Percentiles rank a stretch among this genome's conserved stretches.
These are phyloP conservation scores for Exutisphaerella laricina DNA, from an alignment of 2,329 filamentous ascomycete genomes.

Conservation along the genomic window DNA sequence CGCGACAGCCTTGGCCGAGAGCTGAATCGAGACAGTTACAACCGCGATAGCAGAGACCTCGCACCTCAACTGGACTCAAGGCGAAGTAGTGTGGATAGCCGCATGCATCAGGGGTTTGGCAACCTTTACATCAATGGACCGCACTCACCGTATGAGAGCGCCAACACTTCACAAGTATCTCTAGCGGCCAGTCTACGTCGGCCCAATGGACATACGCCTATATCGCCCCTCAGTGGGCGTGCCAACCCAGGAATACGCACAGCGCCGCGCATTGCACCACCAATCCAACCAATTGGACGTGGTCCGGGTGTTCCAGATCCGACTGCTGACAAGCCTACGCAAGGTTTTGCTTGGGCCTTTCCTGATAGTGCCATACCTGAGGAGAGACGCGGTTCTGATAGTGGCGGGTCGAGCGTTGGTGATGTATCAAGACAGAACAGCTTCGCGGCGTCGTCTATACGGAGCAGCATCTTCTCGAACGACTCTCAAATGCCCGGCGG, in stretches of 20 bases:
- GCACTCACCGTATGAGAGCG: conserved; percentile 66
- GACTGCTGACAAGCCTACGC: conserved; percentile 68
- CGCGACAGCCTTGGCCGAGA: conserved; percentile 25
- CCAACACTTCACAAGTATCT: conserved; percentile 70
- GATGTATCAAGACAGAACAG: conserved; percentile 67
- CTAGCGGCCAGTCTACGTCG: conserved; percentile 63
- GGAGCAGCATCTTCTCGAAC: conserved; percentile 71
- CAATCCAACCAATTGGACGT: conserved; percentile 64
- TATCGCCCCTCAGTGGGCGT: conserved; percentile 40
- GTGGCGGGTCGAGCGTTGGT: conserved; percentile 42
- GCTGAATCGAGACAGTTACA: conserved; percentile 23
- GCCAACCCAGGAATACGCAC: conserved; percentile 32
- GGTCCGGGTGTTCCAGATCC: conserved; percentile 58
- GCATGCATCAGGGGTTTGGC: conserved; percentile 66
- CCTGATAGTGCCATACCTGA: conserved; percentile 63
- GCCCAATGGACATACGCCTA: conserved; percentile 41
- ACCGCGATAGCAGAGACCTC: conserved; percentile 29
- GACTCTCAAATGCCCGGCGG: conserved; percentile 67
- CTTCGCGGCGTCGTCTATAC: conserved; percentile 68
- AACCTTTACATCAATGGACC: conserved; percentile 60
- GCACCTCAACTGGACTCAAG: conserved; percentile 55
- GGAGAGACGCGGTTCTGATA: conserved; percentile 44
- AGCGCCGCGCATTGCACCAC: conserved; percentile 61
- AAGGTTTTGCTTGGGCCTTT: conserved; percentile 79
- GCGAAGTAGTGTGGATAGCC: conserved; percentile 73